Conservation (phyloP, 2,329 filamentous ascomycete genomes). For the Colletotrichum sidae region DNA sequence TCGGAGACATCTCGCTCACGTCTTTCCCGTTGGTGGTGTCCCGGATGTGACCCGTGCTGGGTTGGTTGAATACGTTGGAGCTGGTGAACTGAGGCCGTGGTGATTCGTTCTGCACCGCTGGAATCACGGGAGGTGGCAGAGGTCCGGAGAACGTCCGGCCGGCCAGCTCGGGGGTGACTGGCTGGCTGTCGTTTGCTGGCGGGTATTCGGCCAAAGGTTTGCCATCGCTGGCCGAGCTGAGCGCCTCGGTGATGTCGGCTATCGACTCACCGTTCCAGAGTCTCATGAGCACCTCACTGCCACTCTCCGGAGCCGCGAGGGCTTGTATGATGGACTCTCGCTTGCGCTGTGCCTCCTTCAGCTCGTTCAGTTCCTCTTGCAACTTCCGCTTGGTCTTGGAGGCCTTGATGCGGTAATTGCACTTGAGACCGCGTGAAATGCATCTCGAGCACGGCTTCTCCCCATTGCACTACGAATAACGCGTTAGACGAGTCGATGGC, state of each 20-base stretch:
- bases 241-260: background rate
- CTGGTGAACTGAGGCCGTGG: too few relatives aligned
- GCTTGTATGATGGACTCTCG: slow-evolving; percentile 4
- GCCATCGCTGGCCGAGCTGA: background rate
- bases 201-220: background rate
- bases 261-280: background rate
- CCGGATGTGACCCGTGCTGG: too few relatives aligned
- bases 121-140: too few relatives aligned
- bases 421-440: background rate
- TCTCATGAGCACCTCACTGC: background rate
- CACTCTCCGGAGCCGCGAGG: background rate
- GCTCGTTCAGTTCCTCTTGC: background rate
- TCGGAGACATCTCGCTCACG: too few relatives aligned
- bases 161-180: too few relatives aligned
- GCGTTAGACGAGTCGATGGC: background rate
- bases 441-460: slow-evolving; percentile 22
- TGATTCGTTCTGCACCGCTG: too few relatives aligned
- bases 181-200: background rate
- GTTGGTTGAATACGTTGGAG: too few relatives aligned
- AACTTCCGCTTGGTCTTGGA: slow-evolving; percentile 18
- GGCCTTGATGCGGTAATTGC: slow-evolving; percentile 12
- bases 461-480: slow-evolving; percentile 18
- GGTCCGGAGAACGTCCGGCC: too few relatives aligned
- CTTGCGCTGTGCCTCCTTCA: background rate
- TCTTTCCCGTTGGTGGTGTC: too few relatives aligned